These are phyloP conservation scores for Stagonosporopsis chrysanthemi DNA, from an alignment of 2,329 filamentous ascomycete genomes.

Conservation along the genomic window DNA sequence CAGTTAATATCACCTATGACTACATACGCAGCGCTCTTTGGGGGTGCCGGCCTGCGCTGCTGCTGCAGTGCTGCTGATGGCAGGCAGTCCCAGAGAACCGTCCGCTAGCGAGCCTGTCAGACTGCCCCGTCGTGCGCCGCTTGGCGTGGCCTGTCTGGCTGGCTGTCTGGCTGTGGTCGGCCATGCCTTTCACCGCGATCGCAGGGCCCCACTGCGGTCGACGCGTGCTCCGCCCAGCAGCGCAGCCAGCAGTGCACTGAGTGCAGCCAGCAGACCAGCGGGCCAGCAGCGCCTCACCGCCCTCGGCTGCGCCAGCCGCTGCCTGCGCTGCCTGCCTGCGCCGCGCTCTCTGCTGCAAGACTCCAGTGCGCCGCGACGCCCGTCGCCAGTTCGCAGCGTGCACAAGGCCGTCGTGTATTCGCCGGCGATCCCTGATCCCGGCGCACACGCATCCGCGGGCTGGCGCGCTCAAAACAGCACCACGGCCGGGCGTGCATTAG, in stretches of 20 bases:
- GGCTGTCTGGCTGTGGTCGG: too few species aligned
- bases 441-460: constrained; percentile 37
- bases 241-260: background rate
- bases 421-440: constrained; percentile 40
- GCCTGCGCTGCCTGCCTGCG: background rate
- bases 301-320: constrained; percentile 12
- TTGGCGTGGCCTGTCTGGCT: background rate
- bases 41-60: background rate
- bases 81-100: background rate
- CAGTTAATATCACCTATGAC: too few species aligned
- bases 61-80: background rate
- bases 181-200: background rate
- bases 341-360: too few species aligned
- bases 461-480: constrained; percentile 37
- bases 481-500: constrained; percentile 45
- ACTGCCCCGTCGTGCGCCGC: background rate
- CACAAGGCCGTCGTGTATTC: constrained; percentile 21
- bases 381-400: constrained; percentile 2
- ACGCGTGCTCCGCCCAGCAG: constrained; percentile 35
- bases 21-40: background rate
- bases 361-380: too few species aligned
- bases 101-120: background rate
- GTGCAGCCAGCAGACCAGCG: background rate
- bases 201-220: background rate
- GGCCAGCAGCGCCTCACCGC: background rate